Percentiles rank a stretch among this genome's conserved stretches.
Evolutionary conservation across 345 rosid genomes (phyloP).

Genomic region (Abelmoschus esculentus): DNA sequence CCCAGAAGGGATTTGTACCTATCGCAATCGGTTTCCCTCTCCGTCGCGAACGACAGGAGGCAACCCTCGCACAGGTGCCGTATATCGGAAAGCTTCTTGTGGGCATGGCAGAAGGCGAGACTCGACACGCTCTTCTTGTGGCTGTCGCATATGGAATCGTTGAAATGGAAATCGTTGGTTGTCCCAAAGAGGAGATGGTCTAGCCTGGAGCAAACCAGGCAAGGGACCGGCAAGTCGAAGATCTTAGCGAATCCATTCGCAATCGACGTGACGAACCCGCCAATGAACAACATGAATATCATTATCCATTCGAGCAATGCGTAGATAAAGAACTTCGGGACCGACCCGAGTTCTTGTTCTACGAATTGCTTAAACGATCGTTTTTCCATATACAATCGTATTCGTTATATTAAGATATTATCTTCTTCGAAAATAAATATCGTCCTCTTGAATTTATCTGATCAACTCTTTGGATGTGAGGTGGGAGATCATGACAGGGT

Average conservation of each 20-base stretch:
- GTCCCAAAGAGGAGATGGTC: slow-evolving; percentile 51
- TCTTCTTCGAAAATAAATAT: too few relatives aligned
- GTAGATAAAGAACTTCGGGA: slow-evolving; percentile 52
- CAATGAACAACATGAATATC: slow-evolving; percentile 53
- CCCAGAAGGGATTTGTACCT: slow-evolving; percentile 75
- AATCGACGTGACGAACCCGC: slow-evolving; percentile 54
- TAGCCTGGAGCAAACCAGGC: slow-evolving; percentile 74
- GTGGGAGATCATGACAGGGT: slow-evolving; percentile 45
- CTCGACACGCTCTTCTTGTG: slow-evolving; percentile 75
- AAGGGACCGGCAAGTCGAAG: slow-evolving; percentile 70
- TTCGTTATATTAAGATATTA: too few relatives aligned
- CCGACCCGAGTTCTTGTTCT: slow-evolving; percentile 63
- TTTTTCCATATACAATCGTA: slow-evolving; percentile 28
- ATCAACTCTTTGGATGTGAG: slow-evolving; percentile 4
- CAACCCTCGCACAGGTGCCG: slow-evolving; percentile 79
- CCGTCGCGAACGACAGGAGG: slow-evolving; percentile 82
- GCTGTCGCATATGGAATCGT: slow-evolving; percentile 62
- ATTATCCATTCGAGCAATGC: slow-evolving; percentile 74
- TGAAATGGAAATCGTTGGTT: slow-evolving; percentile 52
- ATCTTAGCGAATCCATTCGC: slow-evolving; percentile 64
- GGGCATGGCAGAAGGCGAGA: slow-evolving; percentile 77
- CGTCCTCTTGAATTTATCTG: too few relatives aligned
- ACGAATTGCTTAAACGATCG: slow-evolving; percentile 56
- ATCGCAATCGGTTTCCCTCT: slow-evolving; percentile 65
- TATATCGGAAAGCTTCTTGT: slow-evolving; percentile 75